These are phyloP conservation scores for Calocybe gangraenosa DNA, from an alignment of 768 basidiomycete genomes.

Conservation along the genomic window DNA sequence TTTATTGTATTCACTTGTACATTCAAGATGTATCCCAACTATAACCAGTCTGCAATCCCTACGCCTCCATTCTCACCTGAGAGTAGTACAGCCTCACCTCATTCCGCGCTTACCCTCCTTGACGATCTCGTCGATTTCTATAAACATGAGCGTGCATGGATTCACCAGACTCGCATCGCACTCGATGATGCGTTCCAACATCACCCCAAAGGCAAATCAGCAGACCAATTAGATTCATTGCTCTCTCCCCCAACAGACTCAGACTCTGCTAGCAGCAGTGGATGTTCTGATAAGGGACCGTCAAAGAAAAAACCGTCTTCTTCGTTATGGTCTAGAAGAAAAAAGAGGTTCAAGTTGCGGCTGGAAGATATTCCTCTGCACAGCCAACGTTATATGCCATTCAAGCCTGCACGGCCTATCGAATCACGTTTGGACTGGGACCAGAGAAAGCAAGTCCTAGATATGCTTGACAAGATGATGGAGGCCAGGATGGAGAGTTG, in stretches of 20 bases:
- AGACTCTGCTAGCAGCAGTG: constrained; percentile 1
- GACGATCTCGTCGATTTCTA: constrained; percentile 65
- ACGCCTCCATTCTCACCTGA: constrained; percentile 32
- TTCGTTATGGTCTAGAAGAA: constrained; percentile 54
- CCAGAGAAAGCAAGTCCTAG: constrained; percentile 47
- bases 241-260: constrained; percentile 12
- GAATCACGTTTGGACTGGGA: constrained; percentile 13
- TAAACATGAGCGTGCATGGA: constrained; percentile 69
- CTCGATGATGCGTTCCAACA: constrained; percentile 33
- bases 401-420: constrained; percentile 17
- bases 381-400: constrained; percentile 17
- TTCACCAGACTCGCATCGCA: constrained; percentile 58
- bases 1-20: no score
- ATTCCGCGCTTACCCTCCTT: constrained; percentile 53
- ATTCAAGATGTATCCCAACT: no score
- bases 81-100: constrained; percentile 34
- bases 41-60: no score
- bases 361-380: constrained; percentile 25
- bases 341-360: constrained; percentile 52
- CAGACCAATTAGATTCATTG: constrained; percentile 1
- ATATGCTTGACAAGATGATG: constrained; percentile 69
- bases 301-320: background rate
- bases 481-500: constrained; percentile 76
- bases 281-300: constrained; percentile 1
- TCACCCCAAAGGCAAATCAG: background rate